Base-by-base conservation (phyloP, 2,329 filamentous ascomycete species). In the Keithomyces neogunnii region DNA sequence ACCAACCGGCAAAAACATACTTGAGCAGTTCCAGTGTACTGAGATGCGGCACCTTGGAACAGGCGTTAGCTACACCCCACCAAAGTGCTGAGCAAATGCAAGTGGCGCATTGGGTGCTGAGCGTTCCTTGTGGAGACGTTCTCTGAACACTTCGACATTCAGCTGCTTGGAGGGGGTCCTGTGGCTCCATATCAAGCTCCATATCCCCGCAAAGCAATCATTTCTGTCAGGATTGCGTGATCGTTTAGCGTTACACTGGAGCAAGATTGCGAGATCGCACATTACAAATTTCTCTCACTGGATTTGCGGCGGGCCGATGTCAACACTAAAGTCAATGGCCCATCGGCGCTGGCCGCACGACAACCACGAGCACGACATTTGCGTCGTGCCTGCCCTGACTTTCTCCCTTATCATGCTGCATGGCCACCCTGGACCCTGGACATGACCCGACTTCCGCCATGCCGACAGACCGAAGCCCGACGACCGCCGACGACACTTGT, bases 181-280 rank as follows among this genome's bases (percentile, higher is more conserved):
- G 8, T 30, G 30, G 42, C 47, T 52, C 47, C 43, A 50, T 58
- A 19, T 19, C 19, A 19, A 19, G 19, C 19, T 19, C 19, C 19
- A 19, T 19, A 19, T 59, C 59, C 60, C 60, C 60, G 57, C 59
- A 58, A 49, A 54, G 45, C 53, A 54, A 52, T 57, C 53, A 59
- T 54, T 56, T 57, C 57, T 51, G 30, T 51, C 57, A 57, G 55
- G 62, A 66, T 66, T 66, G 64, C 64, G 64, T 66, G 64, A 66
- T 66, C 59, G 60, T 54, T 58, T 66, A 66, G 61, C 59, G 62
- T 53, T 59, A 11, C 31, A 8, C 36, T 19, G 36, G 36, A 45
- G 45, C 56, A 19, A 19, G 55, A 56, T 56, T 53, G 58, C 59
- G 57, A 59, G 53, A 57, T 56, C 49, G 52, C 51, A 52, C 51